Evolutionary conservation across 2,329 filamentous ascomycete species (phyloP).

Genomic region (Septoria linicola): DNA sequence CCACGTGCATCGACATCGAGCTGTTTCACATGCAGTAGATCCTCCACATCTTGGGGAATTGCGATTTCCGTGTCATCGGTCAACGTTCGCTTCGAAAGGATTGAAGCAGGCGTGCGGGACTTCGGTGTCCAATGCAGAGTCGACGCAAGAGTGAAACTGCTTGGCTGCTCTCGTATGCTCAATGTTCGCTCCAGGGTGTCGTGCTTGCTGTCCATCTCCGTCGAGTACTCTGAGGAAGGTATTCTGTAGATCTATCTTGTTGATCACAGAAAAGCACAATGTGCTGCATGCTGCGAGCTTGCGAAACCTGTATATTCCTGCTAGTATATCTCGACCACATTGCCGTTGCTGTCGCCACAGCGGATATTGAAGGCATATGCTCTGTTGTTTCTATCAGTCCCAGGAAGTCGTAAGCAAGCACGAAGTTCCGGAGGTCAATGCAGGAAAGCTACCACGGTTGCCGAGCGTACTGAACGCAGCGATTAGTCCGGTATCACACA

Average conservation of each 20-base stretch:
- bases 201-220: background rate
- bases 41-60: constrained; percentile 1
- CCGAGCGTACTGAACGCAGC: background rate
- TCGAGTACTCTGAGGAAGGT: background rate
- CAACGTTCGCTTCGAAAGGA: background rate
- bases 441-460: background rate
- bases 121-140: background rate
- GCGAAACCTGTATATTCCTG: background rate
- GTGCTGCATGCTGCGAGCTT: background rate
- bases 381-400: background rate
- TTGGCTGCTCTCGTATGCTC: background rate
- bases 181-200: background rate
- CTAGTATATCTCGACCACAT: background rate
- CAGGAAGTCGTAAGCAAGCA: background rate
- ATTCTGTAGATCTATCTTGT: background rate
- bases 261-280: background rate
- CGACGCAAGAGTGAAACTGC: background rate
- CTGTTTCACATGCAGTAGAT: constrained; percentile 14
- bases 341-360: background rate
- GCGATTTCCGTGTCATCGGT: background rate
- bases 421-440: background rate
- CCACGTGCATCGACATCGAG: constrained; percentile 22
- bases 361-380: background rate
- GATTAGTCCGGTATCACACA: no score
- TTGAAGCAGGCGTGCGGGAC: background rate